Base-by-base conservation (phyloP, 805 yeast species). In the Blastobotrys americana region DNA sequence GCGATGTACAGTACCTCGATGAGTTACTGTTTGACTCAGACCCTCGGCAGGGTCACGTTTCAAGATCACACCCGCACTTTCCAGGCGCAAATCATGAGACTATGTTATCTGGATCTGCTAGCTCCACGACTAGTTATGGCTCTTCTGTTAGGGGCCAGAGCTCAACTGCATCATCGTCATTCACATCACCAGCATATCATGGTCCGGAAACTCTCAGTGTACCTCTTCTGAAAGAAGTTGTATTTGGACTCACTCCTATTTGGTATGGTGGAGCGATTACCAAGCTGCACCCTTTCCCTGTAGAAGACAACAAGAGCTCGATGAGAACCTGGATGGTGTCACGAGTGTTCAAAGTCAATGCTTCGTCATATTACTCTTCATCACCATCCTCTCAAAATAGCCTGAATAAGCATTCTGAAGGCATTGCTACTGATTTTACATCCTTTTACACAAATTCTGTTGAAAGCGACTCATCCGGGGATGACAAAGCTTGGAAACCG, bases 211-310 rank as follows among this genome's bases (percentile, higher is more conserved):
- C 13, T 18, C 10, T 34, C 19, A 13, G 36, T 8, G 20, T 19
- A 15, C 42, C 44, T 6, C 27, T 50, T 19, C 44, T 55, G 19
- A 49, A 46, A 35, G 58, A 55, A 25, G 42, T 51, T 16, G 52
- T 52, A 13, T 55, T 55, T 34, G 59, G 59, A 4, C 38, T 47
- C 27, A 45, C 58, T 3, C 56, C 59, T 13, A 41, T 55, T 31
- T 34, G 44, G 34, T 53, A 55, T 34, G 34, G 43, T 1, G 44
- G 42, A 13, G 43, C 47, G 3, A 41, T 55, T 27, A 55, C 58
- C 5, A 55, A 55, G 37, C 35, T 53, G 22, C 59, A 55, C 33
- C 52, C 53, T 5, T 33, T 55, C 8, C 53, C 55, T 1, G 31
- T 25, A 8, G 28, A 18, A n/a, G 28, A 39, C 21, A 40, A 34